These are phyloP conservation scores for Aspergillus intermedius DNA, from an alignment of 2,329 filamentous ascomycete species.

Conservation along the genomic window DNA sequence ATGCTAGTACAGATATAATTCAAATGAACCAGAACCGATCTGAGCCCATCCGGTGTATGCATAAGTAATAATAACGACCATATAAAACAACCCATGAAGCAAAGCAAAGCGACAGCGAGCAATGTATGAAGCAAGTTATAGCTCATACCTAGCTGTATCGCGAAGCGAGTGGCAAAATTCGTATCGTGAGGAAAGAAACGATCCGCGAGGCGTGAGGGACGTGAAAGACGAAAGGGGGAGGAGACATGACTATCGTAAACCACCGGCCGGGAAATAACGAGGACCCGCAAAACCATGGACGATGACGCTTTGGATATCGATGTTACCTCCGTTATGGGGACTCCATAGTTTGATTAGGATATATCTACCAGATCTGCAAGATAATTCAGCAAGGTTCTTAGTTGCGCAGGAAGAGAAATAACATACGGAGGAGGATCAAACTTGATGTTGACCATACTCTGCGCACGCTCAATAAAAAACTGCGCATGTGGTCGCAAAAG, in stretches of 20 bases:
- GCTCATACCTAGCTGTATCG: too few relatives aligned
- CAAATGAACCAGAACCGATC: too few relatives aligned
- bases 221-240: too few relatives aligned
- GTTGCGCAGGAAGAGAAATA: neutral
- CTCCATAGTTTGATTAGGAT: constrained; percentile 89
- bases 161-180: neutral
- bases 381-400: constrained; percentile 6
- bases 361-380: constrained; percentile 63
- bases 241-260: constrained; percentile 44
- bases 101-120: too few relatives aligned
- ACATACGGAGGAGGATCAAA: constrained; percentile 51
- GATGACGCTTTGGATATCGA: constrained; percentile 82
- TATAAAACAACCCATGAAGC: too few relatives aligned
- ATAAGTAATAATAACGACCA: too few relatives aligned
- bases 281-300: constrained; percentile 80
- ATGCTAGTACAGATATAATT: too few relatives aligned
- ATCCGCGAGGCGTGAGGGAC: too few relatives aligned
- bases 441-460: constrained; percentile 77
- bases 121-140: too few relatives aligned
- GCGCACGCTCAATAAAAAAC: constrained; percentile 76
- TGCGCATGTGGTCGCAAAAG: constrained; percentile 67
- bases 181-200: neutral
- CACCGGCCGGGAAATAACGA: constrained; percentile 69
- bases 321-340: constrained; percentile 66
- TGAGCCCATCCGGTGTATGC: too few relatives aligned